These are phyloP conservation scores for Psidium guajava DNA, from an alignment of 345 rosid genomes.

Conservation along the genomic window DNA sequence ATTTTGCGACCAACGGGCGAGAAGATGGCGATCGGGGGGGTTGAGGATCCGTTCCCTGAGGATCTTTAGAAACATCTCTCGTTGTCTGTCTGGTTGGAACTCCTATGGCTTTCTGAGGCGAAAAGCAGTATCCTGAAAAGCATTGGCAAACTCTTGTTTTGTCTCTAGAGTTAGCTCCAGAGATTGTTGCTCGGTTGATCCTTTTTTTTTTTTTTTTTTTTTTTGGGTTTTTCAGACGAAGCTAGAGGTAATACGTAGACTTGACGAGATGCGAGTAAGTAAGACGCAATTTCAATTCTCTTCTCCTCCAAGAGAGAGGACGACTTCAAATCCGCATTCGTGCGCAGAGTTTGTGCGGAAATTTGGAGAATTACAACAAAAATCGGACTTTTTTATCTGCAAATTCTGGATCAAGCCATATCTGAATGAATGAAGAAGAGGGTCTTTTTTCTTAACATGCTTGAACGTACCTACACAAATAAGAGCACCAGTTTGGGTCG, in stretches of 20 bases:
- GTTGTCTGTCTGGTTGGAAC: not conserved
- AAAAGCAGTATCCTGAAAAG: not conserved
- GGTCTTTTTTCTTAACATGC: not conserved
- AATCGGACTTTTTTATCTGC: not conserved
- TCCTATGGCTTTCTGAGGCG: not conserved
- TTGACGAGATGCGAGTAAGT: not conserved
- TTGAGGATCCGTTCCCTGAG: not conserved
- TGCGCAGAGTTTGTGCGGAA: not conserved
- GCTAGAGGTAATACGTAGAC: not conserved
- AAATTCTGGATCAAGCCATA: not conserved
- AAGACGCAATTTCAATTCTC: not conserved
- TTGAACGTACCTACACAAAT: not conserved
- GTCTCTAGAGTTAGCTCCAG: not conserved
- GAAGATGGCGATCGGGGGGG: not conserved
- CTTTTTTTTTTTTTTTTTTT: rapidly evolving
- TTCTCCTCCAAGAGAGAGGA: not conserved
- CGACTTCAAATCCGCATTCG: not conserved
- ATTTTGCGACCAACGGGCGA: not conserved
- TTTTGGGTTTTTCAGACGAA: not conserved
- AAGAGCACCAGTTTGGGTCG: not conserved
- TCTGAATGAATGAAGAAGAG: not conserved
- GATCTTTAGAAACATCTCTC: not conserved
- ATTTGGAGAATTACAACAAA: not conserved
- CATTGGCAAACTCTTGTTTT: not conserved
- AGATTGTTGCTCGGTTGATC: not conserved